Percentiles rank a stretch among this genome's conserved stretches.
Evolutionary conservation across 2,329 filamentous ascomycete species (phyloP).

Genomic region (Cordyceps cicadae): DNA sequence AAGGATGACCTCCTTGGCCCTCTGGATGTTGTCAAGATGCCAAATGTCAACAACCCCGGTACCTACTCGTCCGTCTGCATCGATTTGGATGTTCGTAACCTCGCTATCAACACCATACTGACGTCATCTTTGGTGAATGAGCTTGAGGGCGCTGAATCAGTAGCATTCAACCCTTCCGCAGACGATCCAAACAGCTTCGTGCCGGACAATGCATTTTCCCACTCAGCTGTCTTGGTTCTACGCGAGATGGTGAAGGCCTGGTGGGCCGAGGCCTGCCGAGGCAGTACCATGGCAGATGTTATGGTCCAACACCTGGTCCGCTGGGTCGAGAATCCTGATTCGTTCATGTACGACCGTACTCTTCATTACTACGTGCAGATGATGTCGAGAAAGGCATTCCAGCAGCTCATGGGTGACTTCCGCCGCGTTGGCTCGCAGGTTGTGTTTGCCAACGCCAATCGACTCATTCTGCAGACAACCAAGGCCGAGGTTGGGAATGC

Average conservation of each 20-base stretch:
- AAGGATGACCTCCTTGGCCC: constrained; percentile 79
- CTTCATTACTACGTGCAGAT: constrained; percentile 97
- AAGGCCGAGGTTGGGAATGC: constrained; percentile 96
- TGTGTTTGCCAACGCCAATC: constrained; percentile 86
- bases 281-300: constrained; percentile 90
- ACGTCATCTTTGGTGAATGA: constrained; percentile 96
- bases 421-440: constrained; percentile 89
- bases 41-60: constrained; percentile 83
- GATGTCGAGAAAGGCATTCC: constrained; percentile 95
- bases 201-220: constrained; percentile 86
- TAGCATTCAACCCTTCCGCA: constrained; percentile 62
- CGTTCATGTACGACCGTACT: constrained; percentile 89
- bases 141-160: constrained; percentile 78
- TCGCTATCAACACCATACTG: constrained; percentile 95
- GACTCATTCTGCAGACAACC: constrained; percentile 86
- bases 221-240: constrained; percentile 79
- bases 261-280: constrained; percentile 90
- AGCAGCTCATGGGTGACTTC: constrained; percentile 96
- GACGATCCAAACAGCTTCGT: constrained; percentile 50
- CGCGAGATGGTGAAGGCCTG: constrained; percentile 98
- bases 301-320: constrained; percentile 96
- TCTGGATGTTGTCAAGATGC: constrained; percentile 84
- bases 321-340: constrained; percentile 91
- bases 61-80: constrained; percentile 96
- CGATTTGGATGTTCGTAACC: constrained; percentile 84